Base-by-base conservation (phyloP, 305 asterid genomes). In the Withania somnifera region DNA sequence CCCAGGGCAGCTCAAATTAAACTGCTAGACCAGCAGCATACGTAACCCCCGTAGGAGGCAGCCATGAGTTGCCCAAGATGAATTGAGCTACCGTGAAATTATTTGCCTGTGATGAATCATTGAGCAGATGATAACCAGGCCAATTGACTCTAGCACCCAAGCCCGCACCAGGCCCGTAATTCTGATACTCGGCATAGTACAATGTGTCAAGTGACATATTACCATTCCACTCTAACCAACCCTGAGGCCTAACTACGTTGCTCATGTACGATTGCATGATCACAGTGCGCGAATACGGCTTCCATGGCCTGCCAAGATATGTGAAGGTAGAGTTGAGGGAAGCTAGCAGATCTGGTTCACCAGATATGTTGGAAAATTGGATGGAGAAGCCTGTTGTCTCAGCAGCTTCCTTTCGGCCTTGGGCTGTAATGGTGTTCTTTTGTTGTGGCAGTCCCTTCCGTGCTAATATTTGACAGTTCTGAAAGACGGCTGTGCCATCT, bases 221-320 rank as follows among this genome's bases (percentile, higher is more conserved):
- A 3, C 90, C 94, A 5, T 88, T 87, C 98, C 98, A 95, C 22
- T 91, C 98, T 0, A 95, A 90, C 99, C 99, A 95, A 0, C 99
- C 98, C 80, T 86, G 85, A 2, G 97, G 92, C 71, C 90, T 77
- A n/a, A 95, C 83, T 10, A 92, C 94, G 0, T 22, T 20, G 60
- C 95, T 88, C 14, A 95, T 90, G 64, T 84, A 86, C 0, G 97
- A 93, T 2, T 95, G 91, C 98, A 95, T 92, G 11, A 93, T 78
- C 3, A 95, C 90, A 4, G 98, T 91, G 0, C 97, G 89, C 0
- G 98, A 95, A 63, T 91, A 92, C 42, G 63, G 7, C 76, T 90
- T 91, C 98, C 98, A 95, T 0, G 98, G 98, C 82, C 98, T 78
- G 15, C 98, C 98, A 0, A 95, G 85, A 77, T 90, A 95, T 5